A percentile compares a stretch with the other conserved stretches of the same genome.
phyloP scores from a whole-genome alignment of 2,329 filamentous ascomycete genomes.

The Stagonosporopsis rhizophila region DNA sequence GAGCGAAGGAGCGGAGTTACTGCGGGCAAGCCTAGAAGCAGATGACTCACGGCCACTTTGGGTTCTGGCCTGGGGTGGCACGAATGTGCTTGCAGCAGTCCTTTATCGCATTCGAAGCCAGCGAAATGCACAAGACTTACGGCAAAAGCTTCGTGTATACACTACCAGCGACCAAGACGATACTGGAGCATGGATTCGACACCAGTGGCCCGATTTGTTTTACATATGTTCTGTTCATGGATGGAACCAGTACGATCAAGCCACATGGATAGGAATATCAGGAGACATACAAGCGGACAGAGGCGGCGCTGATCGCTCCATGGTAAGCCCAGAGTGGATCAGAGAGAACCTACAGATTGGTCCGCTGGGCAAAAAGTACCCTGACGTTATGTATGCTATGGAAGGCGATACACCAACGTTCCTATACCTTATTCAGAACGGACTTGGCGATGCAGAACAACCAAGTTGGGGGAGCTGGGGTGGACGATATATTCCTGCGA shows the following conservation, averaged over 20 bases:
- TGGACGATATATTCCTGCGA: constrained; percentile 28
- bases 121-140: constrained; percentile 43
- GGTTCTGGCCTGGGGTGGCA: constrained; percentile 60
- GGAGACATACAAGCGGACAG: constrained; percentile 51
- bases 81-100: constrained; percentile 60
- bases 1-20: constrained; percentile 21
- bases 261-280: constrained; percentile 60
- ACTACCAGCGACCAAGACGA: constrained; percentile 63
- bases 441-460: constrained; percentile 48
- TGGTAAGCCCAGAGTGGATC: constrained; percentile 57
- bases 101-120: constrained; percentile 49
- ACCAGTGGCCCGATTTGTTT: constrained; percentile 56
- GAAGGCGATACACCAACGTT: constrained; percentile 58
- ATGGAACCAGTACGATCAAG: constrained; percentile 57
- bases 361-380: constrained; percentile 53
- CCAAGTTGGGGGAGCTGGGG: constrained; percentile 56
- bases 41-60: constrained; percentile 52
- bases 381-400: constrained; percentile 54
- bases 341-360: constrained; percentile 57
- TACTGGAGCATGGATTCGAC: constrained; percentile 58
- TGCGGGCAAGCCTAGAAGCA: constrained; percentile 29
- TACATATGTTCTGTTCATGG: constrained; percentile 60
- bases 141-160: constrained; percentile 58
- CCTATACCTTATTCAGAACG: constrained; percentile 53
- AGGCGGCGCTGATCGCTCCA: constrained; percentile 51